A percentile compares a stretch with the other conserved stretches of the same genome.
Evolutionary conservation across 352 stramenopile genomes (phyloP).

Genomic region (Phytophthora gonapodyides): DNA sequence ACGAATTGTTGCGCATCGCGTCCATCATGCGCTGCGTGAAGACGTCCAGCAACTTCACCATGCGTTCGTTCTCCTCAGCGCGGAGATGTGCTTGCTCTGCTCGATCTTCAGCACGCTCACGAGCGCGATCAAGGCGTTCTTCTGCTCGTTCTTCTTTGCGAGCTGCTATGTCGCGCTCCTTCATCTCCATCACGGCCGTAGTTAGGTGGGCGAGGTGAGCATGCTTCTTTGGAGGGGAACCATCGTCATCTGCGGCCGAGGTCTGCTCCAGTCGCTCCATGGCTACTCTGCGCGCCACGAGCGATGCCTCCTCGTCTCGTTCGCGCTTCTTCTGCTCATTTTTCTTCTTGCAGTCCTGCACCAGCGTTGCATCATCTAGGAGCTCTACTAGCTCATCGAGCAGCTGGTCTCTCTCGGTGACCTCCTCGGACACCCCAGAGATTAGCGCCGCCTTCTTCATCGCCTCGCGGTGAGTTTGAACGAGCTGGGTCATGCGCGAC

Average conservation of each 20-base stretch:
- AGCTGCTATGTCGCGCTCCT: too few species aligned
- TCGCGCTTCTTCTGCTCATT: slow-evolving; percentile 7
- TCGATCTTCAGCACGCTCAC: not conserved
- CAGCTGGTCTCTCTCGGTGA: not conserved
- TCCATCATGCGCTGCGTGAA: slow-evolving; percentile 7
- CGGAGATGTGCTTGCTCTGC: slow-evolving; percentile 3
- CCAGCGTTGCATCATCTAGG: not conserved
- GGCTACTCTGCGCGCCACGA: not conserved
- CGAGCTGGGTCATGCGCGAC: slow-evolving; percentile 2
- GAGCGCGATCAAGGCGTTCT: too few species aligned
- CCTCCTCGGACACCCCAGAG: not conserved
- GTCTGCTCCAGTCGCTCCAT: not conserved
- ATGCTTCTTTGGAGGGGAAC: too few species aligned
- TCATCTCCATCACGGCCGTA: too few species aligned
- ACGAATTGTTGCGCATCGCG: not conserved
- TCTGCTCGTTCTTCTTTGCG: too few species aligned
- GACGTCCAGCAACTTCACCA: slow-evolving; percentile 10
- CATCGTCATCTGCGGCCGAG: not conserved
- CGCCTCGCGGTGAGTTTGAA: not conserved
- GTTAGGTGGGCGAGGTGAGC: too few species aligned
- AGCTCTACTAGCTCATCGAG: slow-evolving; percentile 1
- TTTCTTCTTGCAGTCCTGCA: not conserved
- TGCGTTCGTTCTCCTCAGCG: not conserved
- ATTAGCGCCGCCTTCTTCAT: not conserved
- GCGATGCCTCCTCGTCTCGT: not conserved